Percentiles rank a stretch among this genome's conserved stretches.
Evolutionary conservation across 2,329 filamentous ascomycete genomes (phyloP).

Genomic region (Penicillium crustosum): DNA sequence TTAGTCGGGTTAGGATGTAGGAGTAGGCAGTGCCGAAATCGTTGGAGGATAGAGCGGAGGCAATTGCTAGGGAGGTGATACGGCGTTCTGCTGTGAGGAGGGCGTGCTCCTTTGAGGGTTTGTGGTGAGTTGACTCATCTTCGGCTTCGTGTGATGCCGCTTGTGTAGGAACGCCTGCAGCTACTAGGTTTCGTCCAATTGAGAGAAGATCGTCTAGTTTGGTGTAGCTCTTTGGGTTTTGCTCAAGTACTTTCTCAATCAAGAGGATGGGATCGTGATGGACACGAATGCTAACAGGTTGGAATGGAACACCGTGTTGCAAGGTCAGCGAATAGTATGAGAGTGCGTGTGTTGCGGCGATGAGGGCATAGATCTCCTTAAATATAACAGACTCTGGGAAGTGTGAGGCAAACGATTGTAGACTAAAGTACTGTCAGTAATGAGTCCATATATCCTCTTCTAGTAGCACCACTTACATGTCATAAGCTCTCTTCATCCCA

Average conservation of each 20-base stretch:
- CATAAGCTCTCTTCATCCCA: constrained; percentile 61
- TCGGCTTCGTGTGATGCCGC: constrained; percentile 23
- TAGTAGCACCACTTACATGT: constrained; percentile 48
- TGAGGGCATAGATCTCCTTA: constrained; percentile 52
- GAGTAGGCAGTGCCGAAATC: constrained; percentile 64
- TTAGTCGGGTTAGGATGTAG: constrained; percentile 62
- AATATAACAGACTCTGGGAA: constrained; percentile 44
- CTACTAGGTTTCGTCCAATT: constrained; percentile 61
- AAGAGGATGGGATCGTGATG: constrained; percentile 60
- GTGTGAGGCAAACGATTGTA: constrained; percentile 45
- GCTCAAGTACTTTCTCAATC: constrained; percentile 60
- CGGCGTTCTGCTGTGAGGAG: constrained; percentile 46
- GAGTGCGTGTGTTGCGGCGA: constrained; percentile 62
- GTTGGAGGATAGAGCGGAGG: constrained; percentile 44
- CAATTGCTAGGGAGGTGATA: constrained; percentile 48
- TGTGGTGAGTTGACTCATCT: constrained; percentile 6
- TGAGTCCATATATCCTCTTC: constrained; percentile 1
- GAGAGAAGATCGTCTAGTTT: constrained; percentile 63
- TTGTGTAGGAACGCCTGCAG: constrained; percentile 42
- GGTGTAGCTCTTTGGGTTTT: constrained; percentile 62
- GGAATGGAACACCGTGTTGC: constrained; percentile 64
- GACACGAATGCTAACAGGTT: constrained; percentile 66
- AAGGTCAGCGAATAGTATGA: constrained; percentile 65
- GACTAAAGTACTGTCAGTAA: constrained; percentile 25
- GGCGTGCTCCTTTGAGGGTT: constrained; percentile 27